Evolutionary conservation across 1,284 basidiomycete genomes (phyloP).

Genomic region (Sanguinoderma infundibulare): DNA sequence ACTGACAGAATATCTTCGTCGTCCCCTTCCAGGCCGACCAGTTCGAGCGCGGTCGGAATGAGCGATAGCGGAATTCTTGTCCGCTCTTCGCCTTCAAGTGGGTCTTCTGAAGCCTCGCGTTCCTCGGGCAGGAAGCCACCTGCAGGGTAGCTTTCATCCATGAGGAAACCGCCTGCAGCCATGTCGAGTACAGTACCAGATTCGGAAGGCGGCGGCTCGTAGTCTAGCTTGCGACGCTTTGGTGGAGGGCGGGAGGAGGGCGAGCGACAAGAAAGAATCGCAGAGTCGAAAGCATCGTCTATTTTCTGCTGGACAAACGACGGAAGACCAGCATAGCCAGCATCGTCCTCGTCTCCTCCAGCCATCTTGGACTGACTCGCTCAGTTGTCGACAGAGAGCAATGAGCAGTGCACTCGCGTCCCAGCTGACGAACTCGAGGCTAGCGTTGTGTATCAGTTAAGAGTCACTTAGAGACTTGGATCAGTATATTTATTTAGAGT

Average conservation of each 20-base stretch:
- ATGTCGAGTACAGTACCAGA: slow-evolving; percentile 11
- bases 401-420: too few relatives aligned
- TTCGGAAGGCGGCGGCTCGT: slow-evolving; percentile 23
- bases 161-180: slow-evolving; percentile 25
- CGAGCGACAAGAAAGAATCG: background rate
- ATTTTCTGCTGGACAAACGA: slow-evolving; percentile 26
- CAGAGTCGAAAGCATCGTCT: slow-evolving; percentile 34
- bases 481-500: too few relatives aligned
- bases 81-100: slow-evolving; percentile 4
- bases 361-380: too few relatives aligned
- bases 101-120: slow-evolving; percentile 14
- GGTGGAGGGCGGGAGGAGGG: slow-evolving; percentile 5
- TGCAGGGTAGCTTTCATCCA: slow-evolving; percentile 4
- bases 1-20: slow-evolving; percentile 71
- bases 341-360: slow-evolving; percentile 25
- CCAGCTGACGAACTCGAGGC: too few relatives aligned
- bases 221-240: slow-evolving; percentile 27
- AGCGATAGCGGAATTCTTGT: slow-evolving; percentile 53
- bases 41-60: slow-evolving; percentile 65
- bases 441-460: too few relatives aligned
- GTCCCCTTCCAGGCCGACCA: slow-evolving; percentile 66
- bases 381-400: too few relatives aligned
- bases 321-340: slow-evolving; percentile 29
- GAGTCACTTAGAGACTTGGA: too few relatives aligned
- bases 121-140: slow-evolving; percentile 15